Conservation (phyloP, 345 rosid species). For the Lepidium aucheri region DNA sequence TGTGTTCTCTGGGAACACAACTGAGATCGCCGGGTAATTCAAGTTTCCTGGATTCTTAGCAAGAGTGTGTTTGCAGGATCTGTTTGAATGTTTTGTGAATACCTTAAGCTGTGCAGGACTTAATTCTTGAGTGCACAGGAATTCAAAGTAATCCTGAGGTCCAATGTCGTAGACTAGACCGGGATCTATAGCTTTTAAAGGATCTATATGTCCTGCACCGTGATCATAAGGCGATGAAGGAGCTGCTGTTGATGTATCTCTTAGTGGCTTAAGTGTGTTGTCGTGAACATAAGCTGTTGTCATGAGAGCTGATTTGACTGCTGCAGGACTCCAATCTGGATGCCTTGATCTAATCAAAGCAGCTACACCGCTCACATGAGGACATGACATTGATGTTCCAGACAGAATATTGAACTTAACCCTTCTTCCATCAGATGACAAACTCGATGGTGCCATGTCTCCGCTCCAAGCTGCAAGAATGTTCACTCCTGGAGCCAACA, state of each 20-base stretch:
- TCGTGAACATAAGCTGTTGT: constrained; percentile 94
- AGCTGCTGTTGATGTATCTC: constrained; percentile 46
- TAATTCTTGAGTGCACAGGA: constrained; percentile 72
- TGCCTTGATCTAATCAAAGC: constrained; percentile 82
- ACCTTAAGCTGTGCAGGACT: constrained; percentile 52
- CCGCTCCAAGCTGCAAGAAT: constrained; percentile 77
- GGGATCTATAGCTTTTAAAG: constrained; percentile 67
- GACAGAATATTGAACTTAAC: constrained; percentile 78
- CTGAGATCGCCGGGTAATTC: constrained; percentile 90
- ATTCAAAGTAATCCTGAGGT: constrained; percentile 72
- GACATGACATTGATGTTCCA: constrained; percentile 95
- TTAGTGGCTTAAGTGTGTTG: constrained; percentile 45
- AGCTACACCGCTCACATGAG: constrained; percentile 90
- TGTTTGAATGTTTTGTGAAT: constrained; percentile 59
- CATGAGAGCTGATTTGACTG: constrained; percentile 88
- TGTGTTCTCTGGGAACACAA: constrained; percentile 47
- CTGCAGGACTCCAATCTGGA: constrained; percentile 92
- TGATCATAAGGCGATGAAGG: constrained; percentile 67
- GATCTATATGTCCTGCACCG: constrained; percentile 88
- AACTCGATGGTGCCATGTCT: constrained; percentile 63
- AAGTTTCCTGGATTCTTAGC: constrained; percentile 49
- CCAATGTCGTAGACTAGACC: constrained; percentile 77
- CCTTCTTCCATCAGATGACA: constrained; percentile 55
- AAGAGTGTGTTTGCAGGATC: constrained; percentile 47
- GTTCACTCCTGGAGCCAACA: constrained; percentile 71